phyloP scores from a whole-genome alignment of 192 early-diverging fungal species.

The Chytriomyces confervae region DNA sequence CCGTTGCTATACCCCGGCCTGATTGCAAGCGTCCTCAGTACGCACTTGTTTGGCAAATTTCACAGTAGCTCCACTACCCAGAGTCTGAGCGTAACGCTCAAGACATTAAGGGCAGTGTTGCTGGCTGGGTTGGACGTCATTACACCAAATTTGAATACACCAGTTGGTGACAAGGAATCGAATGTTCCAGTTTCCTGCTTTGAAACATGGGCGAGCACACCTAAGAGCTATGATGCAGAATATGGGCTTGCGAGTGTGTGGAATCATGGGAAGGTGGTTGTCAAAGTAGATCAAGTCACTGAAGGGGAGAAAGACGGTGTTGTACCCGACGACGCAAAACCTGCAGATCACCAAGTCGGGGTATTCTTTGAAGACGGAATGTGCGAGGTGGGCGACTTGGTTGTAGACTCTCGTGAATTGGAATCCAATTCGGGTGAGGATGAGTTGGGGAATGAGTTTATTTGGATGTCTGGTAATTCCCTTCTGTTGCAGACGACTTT shows the following conservation, averaged over 20 bases:
- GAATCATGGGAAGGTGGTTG: constrained; percentile 26
- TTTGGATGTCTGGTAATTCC: constrained; percentile 30
- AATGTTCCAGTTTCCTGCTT: not conserved
- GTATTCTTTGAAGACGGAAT: constrained; percentile 27
- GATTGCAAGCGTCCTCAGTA: constrained; percentile 4
- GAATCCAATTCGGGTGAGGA: not conserved
- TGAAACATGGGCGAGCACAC: not conserved
- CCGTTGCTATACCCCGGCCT: constrained; percentile 10
- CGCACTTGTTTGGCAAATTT: constrained; percentile 28
- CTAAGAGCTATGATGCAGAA: constrained; percentile 31
- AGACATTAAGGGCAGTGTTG: constrained; percentile 24
- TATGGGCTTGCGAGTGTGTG: constrained; percentile 30
- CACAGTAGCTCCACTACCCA: constrained; percentile 4
- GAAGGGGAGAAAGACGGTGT: not conserved
- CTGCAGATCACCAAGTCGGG: not conserved
- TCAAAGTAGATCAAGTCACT: constrained; percentile 2
- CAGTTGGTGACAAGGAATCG: not conserved
- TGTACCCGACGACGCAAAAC: not conserved
- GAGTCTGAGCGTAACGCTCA: constrained; percentile 21
- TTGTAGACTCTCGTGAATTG: constrained; percentile 26
- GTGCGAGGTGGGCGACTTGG: constrained; percentile 18
- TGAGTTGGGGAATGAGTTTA: not conserved
- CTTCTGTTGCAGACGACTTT: not conserved
- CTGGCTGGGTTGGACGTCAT: constrained; percentile 32
- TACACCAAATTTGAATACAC: not conserved